Base-by-base conservation (phyloP, 495 filamentous ascomycete species). In the Podospora fimiseda region DNA sequence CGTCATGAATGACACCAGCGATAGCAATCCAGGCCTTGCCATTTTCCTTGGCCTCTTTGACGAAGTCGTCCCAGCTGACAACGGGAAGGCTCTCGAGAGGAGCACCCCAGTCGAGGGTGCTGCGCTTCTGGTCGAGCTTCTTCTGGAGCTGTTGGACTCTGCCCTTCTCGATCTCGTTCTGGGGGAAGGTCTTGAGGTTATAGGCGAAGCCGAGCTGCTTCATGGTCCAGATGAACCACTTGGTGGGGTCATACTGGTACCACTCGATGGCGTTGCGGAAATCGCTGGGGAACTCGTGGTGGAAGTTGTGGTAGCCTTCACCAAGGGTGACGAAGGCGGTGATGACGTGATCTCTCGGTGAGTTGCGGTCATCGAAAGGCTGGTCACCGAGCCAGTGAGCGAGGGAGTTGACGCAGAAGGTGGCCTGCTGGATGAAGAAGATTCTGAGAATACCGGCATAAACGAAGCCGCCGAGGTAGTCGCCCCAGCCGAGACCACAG, bases 311-410 rank as follows among this genome's bases (percentile, higher is more conserved):
- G 77, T 98, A 98, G 47, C 93, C 93, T 71, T 98, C 93, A 45
- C 93, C 93, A 23, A 98, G 89, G 43, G 93, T 98, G 51, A 94
- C 88, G 11, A 98, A 74, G 44, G 93, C 93, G 41, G 93, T 98
- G 71, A 98, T 85, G 65, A 95, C 81, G 71, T 96, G 93, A 66
- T 98, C 93, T 64, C 93, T 87, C 56, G 93, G 93, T 51, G 88
- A 93, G 83, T 98, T 96, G 70, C 91, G 90, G 82, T 98, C 93
- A 57, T 98, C 93, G 70, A 98, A 98, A 48, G 93, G 93, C 74
- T 98, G 93, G 67, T 98, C 93, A 57, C 93, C 93, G 65, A 98
- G 88, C 92, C 92, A 98, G 76, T 98, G 93, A 53, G 93, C 93
- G 52, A 98, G 78, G 45, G 90, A 95, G 82, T 98, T 98, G 80